Conservation (phyloP, 495 filamentous ascomycete genomes). For the Penicillium cataractarum region DNA sequence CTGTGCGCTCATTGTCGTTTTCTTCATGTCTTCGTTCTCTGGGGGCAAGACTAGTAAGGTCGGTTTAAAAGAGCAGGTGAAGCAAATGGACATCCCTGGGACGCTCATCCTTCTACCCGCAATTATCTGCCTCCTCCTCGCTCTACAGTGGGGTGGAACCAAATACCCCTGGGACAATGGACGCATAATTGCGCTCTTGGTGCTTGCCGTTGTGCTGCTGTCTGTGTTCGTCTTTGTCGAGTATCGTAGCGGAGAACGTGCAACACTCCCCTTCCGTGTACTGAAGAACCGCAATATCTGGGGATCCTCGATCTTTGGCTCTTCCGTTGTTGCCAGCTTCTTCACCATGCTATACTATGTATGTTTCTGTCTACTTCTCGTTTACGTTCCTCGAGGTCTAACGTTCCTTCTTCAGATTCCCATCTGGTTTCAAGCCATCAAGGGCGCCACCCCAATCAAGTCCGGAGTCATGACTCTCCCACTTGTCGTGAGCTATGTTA, state of each 20-base stretch:
- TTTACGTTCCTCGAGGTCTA: not conserved
- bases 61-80: slow-evolving; percentile 21
- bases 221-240: slow-evolving; percentile 24
- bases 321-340: slow-evolving; percentile 51
- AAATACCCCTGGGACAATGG: slow-evolving; percentile 37
- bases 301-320: not conserved
- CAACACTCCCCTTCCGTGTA: slow-evolving; percentile 34
- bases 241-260: slow-evolving; percentile 20
- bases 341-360: slow-evolving; percentile 29
- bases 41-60: not conserved
- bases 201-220: slow-evolving; percentile 31
- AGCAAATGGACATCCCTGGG: slow-evolving; percentile 36
- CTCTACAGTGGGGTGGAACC: slow-evolving; percentile 47
- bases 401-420: slow-evolving; percentile 27
- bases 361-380: not conserved
- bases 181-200: slow-evolving; percentile 37
- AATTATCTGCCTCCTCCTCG: slow-evolving; percentile 40
- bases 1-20: slow-evolving; percentile 54
- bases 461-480: slow-evolving; percentile 38
- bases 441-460: slow-evolving; percentile 28
- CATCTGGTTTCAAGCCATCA: slow-evolving; percentile 45
- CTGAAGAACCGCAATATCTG: slow-evolving; percentile 61
- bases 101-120: slow-evolving; percentile 34
- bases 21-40: slow-evolving; percentile 41
- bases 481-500: slow-evolving; percentile 25